Evolutionary conservation across 305 asterid genomes (phyloP).

Genomic region (Plantago rigida): DNA sequence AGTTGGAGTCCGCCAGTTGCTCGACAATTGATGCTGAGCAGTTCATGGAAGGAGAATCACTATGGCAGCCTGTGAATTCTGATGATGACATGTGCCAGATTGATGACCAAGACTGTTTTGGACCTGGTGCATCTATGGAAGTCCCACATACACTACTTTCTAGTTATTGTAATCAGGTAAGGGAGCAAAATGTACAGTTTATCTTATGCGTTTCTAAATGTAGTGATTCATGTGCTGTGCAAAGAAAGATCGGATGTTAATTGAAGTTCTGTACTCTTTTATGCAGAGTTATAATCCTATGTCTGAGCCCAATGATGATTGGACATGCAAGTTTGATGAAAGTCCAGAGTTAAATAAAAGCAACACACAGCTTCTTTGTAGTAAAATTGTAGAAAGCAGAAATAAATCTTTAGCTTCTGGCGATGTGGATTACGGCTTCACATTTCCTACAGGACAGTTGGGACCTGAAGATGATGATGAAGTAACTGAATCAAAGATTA

Average conservation of each 20-base stretch:
- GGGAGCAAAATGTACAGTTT: conserved; percentile 4
- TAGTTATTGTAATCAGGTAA: conserved; percentile 63
- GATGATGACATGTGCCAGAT: conserved; percentile 88
- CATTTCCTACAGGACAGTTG: conserved; percentile 54
- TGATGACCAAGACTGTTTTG: conserved; percentile 57
- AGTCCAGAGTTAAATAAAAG: conserved; percentile 55
- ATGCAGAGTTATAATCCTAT: conserved; percentile 90
- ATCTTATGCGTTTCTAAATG: conserved; percentile 6
- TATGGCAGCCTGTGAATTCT: conserved; percentile 57
- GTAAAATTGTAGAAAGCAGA: conserved; percentile 38
- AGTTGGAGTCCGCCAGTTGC: conserved; percentile 39
- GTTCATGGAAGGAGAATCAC: conserved; percentile 41
- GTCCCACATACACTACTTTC: conserved; percentile 40
- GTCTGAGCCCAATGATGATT: conserved; percentile 78
- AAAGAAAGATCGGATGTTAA: conserved; percentile 18
- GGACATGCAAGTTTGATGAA: conserved; percentile 72
- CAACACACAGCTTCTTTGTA: conserved; percentile 31
- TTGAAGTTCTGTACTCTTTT: conserved; percentile 20
- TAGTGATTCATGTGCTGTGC: conserved; percentile 9
- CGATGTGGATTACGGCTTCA: conserved; percentile 45
- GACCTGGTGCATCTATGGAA: conserved; percentile 51
- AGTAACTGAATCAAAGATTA: conserved; percentile 75
- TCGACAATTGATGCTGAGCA: conserved; percentile 47
- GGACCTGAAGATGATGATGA: conserved; percentile 75
- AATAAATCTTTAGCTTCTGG: conserved; percentile 34